These are phyloP conservation scores for Cenchrus americanus DNA, from an alignment of 176 grass and related monocot genomes.

Conservation along the genomic window DNA sequence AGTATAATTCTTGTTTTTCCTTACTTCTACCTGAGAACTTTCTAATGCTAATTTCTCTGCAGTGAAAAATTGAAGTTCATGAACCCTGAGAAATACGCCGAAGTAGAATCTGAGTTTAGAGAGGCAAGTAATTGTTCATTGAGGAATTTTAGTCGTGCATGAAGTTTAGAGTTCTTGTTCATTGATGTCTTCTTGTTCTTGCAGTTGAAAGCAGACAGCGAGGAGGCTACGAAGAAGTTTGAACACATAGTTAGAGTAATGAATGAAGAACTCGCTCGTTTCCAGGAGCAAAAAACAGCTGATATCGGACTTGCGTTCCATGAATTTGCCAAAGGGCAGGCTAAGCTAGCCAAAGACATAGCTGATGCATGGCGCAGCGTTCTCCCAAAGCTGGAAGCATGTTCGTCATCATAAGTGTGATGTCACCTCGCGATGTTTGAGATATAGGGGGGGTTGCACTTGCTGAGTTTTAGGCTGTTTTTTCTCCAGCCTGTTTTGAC, in stretches of 20 bases:
- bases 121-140: slow-evolving; percentile 58
- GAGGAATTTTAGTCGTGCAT: slow-evolving; percentile 24
- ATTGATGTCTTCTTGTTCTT: slow-evolving; percentile 33
- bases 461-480: slow-evolving; percentile 44
- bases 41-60: slow-evolving; percentile 38
- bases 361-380: slow-evolving; percentile 92
- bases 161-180: slow-evolving; percentile 12
- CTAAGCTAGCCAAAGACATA: slow-evolving; percentile 90
- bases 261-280: slow-evolving; percentile 89
- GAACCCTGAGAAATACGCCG: slow-evolving; percentile 72
- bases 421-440: slow-evolving; percentile 26
- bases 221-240: slow-evolving; percentile 83
- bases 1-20: background rate
- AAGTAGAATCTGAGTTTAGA: slow-evolving; percentile 81
- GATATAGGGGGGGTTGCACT: slow-evolving; percentile 5
- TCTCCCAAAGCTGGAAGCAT: slow-evolving; percentile 86
- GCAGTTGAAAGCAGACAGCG: slow-evolving; percentile 89
- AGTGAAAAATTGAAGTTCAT: slow-evolving; percentile 95
- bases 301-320: slow-evolving; percentile 93
- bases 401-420: slow-evolving; percentile 49
- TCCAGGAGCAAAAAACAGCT: slow-evolving; percentile 98
- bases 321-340: slow-evolving; percentile 96
- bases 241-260: slow-evolving; percentile 82
- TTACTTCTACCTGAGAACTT: slow-evolving; percentile 12
- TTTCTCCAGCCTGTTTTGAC: slow-evolving; percentile 42